These are phyloP conservation scores for Dipteronia dyeriana DNA, from an alignment of 345 rosid species.

Conservation along the genomic window DNA sequence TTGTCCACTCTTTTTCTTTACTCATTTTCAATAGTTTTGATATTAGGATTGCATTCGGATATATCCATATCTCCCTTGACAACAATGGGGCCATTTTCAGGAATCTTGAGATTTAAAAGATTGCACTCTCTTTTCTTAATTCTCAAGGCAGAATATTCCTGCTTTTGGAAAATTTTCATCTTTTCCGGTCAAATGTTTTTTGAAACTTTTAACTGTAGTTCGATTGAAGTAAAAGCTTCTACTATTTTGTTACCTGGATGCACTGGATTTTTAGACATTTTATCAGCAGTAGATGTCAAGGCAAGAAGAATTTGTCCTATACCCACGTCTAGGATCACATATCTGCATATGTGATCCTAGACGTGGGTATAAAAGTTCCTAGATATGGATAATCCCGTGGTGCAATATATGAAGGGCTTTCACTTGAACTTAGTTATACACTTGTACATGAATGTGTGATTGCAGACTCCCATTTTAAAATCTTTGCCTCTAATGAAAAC, in stretches of 20 bases:
- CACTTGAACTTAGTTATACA: not conserved
- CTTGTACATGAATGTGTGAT: not conserved
- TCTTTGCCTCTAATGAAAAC: not conserved
- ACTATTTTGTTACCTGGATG: not conserved
- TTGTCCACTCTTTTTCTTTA: not conserved
- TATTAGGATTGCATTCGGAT: not conserved
- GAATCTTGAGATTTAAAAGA: conserved; percentile 10
- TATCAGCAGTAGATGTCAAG: not conserved
- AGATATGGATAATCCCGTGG: not conserved
- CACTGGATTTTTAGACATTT: not conserved
- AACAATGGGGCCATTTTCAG: conserved; percentile 2
- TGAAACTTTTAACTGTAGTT: not conserved
- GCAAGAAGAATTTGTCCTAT: not conserved
- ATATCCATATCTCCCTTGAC: not conserved
- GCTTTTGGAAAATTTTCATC: not conserved
- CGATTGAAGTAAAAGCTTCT: not conserved
- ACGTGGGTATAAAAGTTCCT: not conserved
- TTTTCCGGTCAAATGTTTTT: not conserved
- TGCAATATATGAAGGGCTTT: not conserved
- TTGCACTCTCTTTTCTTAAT: not conserved
- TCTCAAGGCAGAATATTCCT: not conserved
- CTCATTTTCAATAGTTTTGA: not conserved
- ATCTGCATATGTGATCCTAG: not conserved
- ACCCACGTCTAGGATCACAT: too few relatives aligned
- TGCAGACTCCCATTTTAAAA: not conserved